Base-by-base conservation (phyloP, 2,329 filamentous ascomycete species). In the Metarhizium rileyi region DNA sequence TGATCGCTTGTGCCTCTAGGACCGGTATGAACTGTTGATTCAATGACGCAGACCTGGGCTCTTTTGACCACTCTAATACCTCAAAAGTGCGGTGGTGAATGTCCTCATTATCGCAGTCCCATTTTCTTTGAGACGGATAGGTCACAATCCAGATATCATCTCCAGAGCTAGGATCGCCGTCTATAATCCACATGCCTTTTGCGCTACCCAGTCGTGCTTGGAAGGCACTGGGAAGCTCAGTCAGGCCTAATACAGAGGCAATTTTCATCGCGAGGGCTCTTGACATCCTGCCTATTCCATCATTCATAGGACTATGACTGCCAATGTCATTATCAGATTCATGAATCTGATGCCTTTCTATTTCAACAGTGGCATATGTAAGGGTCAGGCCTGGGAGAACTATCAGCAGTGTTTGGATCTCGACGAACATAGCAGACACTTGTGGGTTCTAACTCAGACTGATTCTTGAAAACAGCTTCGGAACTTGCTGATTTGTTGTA, bases 161-260 rank as follows among this genome's bases (percentile, higher is more conserved):
- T 1, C 66, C 66, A 0, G 63, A 63, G 0, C 54, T 56, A 1
- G 65, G 59, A 25, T 77, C 72, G 0, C 71, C 68, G 55, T 84
- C 81, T 5, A 84, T 64, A 44, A 84, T 73, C 86, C 86, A 90
- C 55, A 90, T 71, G 0, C 87, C 87, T 62, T 91, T 91, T 0
- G 84, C 84, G 18, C 83, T 79, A 9, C 80, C 84, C 33, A 90
- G 76, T 0, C 87, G 77, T 1, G 72, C 86, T 62, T 91, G 87
- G 43, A 84, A 81, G 0, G 75, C 82, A 30, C 78, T 77, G 0
- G 85, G 84, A 0, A 78, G 61, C n/a, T 76, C 71, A 0, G 61
- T 56, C 0, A 84, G 63, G 0, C 74, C 75, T 8, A 86, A 69
- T 0, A 53, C 53, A 1, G 70, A 59, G 25, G 75, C 72, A 5